Percentiles rank a stretch among this genome's conserved stretches.
Evolutionary conservation across 106 monocot genomes (phyloP).

Genomic region (Dendrobium officinale): DNA sequence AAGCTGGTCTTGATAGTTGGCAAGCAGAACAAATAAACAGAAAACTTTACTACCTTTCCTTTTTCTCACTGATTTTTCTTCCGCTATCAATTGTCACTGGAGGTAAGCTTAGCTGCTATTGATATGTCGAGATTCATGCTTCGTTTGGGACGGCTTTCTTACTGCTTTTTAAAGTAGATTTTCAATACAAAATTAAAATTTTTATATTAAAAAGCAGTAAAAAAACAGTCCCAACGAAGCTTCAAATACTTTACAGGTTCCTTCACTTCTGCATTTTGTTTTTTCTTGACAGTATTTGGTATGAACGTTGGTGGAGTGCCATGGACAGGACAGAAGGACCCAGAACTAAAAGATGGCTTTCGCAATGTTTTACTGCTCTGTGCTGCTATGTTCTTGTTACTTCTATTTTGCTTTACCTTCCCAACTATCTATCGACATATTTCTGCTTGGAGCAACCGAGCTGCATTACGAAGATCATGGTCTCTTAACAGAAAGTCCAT

Average conservation of each 20-base stretch:
- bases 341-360: conserved; percentile 56
- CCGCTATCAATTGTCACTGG: conserved; percentile 93
- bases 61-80: conserved; percentile 87
- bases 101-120: conserved; percentile 31
- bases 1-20: conserved; percentile 93
- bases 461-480: conserved; percentile 28
- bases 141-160: no score
- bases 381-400: conserved; percentile 51
- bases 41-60: conserved; percentile 91
- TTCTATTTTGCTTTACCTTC: conserved; percentile 50
- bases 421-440: conserved; percentile 50
- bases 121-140: background rate
- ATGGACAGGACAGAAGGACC: conserved; percentile 75
- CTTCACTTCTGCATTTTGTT: background rate
- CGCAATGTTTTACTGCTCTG: conserved; percentile 74
- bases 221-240: no score
- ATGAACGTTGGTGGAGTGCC: conserved; percentile 99
- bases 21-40: conserved; percentile 92
- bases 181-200: no score
- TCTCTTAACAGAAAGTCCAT: conserved; percentile 51
- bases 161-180: no score
- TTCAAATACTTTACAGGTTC: background rate
- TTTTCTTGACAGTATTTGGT: conserved; percentile 70
- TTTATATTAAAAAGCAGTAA: no score
- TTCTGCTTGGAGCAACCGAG: conserved; percentile 38